Percentiles rank a stretch among this genome's conserved stretches.
These are phyloP conservation scores for Rubia tinctorum DNA, from an alignment of 305 asterid species.

Conservation along the genomic window DNA sequence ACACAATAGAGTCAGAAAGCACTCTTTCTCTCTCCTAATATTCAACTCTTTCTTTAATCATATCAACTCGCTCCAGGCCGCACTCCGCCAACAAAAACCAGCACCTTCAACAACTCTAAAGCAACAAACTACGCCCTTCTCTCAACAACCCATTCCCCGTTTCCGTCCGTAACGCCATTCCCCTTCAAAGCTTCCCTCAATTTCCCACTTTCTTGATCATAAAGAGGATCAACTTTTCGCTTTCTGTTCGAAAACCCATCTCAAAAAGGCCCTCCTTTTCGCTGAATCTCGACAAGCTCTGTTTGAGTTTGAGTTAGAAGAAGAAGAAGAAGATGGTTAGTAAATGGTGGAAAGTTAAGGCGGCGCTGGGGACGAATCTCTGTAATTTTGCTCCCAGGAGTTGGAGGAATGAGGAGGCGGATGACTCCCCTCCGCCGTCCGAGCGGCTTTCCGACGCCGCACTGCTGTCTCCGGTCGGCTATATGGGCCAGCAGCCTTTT, in stretches of 20 bases:
- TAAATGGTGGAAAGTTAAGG: conserved; percentile 79
- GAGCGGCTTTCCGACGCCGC: conserved; percentile 64
- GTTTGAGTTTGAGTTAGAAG: conserved; percentile 4
- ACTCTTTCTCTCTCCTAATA: conserved; percentile 28
- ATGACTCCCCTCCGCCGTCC: conserved; percentile 39
- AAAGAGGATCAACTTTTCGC: conserved; percentile 11
- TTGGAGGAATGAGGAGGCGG: conserved; percentile 41
- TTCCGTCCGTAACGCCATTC: conserved; percentile 1
- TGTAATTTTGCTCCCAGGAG: conserved; percentile 56
- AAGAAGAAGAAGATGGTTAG: conserved; percentile 48
- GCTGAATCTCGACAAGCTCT: conserved; percentile 19
- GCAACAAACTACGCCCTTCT: conserved; percentile 1
- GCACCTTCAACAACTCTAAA: conserved; percentile 26
- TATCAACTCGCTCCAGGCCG: conserved; percentile 21
- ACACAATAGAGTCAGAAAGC: conserved; percentile 42
- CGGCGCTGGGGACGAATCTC: conserved; percentile 68
- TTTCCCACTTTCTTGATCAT: conserved; percentile 27
- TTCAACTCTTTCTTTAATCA: conserved; percentile 21
- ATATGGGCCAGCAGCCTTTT: conserved; percentile 39
- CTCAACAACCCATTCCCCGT: conserved; percentile 8
- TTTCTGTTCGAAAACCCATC: conserved; percentile 25
- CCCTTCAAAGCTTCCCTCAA: neutral
- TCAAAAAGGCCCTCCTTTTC: neutral
- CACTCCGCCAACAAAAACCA: conserved; percentile 17
- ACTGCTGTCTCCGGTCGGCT: conserved; percentile 54